Percentiles rank a stretch among this genome's conserved stretches.
phyloP scores from a whole-genome alignment of 2,329 filamentous ascomycete genomes.

The Colletotrichum trifolii region DNA sequence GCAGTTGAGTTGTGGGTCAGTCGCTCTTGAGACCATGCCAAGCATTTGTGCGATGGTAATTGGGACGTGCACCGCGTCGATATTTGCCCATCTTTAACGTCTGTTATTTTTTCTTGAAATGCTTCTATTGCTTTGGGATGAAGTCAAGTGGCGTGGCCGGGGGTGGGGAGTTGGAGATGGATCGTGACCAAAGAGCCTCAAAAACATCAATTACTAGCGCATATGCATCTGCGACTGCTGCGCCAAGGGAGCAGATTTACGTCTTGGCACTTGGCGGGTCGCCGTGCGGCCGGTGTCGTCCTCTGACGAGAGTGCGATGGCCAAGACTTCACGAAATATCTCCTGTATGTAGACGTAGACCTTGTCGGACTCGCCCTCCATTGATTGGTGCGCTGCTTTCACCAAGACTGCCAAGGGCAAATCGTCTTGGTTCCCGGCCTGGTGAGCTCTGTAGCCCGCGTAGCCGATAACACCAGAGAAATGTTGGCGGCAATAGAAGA shows the following conservation, averaged over 20 bases:
- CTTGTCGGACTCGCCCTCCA: constrained; percentile 6
- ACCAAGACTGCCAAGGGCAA: constrained; percentile 30
- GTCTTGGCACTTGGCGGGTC: constrained; percentile 34
- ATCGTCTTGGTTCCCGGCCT: constrained; percentile 1
- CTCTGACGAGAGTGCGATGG: constrained; percentile 20
- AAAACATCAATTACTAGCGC: neutral
- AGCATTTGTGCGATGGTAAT: constrained; percentile 24
- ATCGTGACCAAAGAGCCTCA: constrained; percentile 10
- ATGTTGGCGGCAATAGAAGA: neutral
- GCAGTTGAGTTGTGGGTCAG: constrained; percentile 33
- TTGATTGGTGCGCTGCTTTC: constrained; percentile 3
- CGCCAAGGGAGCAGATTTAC: constrained; percentile 21
- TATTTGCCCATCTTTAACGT: constrained; percentile 5
- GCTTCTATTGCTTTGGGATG: constrained; percentile 13
- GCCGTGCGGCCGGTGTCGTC: constrained; percentile 33
- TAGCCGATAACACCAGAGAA: neutral
- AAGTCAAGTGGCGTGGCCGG: neutral
- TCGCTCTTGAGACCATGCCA: constrained; percentile 37
- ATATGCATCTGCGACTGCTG: constrained; percentile 5
- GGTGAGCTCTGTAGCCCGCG: constrained; percentile 3
- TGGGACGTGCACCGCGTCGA: constrained; percentile 29
- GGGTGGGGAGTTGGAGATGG: constrained; percentile 6
- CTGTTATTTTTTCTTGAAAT: constrained; percentile 5
- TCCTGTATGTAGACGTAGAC: constrained; percentile 22
- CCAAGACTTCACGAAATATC: constrained; percentile 33